Conservation (phyloP, 2,329 filamentous ascomycete genomes). For the Trichoderma koningii region DNA sequence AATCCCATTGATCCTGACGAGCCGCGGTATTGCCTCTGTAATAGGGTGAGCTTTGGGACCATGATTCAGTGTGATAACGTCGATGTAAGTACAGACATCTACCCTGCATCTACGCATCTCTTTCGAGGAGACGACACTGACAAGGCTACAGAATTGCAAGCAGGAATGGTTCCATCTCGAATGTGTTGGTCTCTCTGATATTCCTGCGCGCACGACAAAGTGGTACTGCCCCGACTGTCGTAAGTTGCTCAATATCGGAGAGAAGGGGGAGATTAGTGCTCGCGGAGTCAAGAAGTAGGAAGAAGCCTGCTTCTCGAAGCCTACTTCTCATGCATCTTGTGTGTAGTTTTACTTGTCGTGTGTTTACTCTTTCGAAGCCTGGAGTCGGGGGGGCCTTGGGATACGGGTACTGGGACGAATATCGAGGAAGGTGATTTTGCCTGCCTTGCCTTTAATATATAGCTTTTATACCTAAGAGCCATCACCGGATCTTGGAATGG, state of each 20-base stretch:
- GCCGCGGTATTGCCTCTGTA: conserved; percentile 75
- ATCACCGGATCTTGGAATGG: not conserved
- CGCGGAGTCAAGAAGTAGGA: conserved; percentile 53
- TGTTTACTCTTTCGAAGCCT: conserved; percentile 15
- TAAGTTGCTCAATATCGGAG: conserved; percentile 61
- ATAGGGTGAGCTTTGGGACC: conserved; percentile 75
- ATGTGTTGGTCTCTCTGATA: conserved; percentile 69
- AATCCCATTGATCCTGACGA: conserved; percentile 75
- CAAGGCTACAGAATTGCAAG: conserved; percentile 60
- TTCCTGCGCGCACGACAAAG: conserved; percentile 72
- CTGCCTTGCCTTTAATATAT: not conserved
- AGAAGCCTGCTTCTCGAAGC: not conserved
- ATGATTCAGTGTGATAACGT: conserved; percentile 85
- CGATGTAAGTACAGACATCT: conserved; percentile 57
- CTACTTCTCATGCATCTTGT: not conserved
- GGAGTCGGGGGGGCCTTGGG: conserved; percentile 23
- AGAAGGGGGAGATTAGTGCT: conserved; percentile 64
- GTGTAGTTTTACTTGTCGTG: not conserved
- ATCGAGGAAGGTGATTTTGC: not conserved
- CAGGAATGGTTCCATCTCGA: conserved; percentile 84
- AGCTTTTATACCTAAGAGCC: not conserved
- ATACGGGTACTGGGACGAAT: conserved; percentile 9
- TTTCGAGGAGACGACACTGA: conserved; percentile 27
- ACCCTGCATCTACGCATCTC: not conserved
- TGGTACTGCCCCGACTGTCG: conserved; percentile 85